phyloP scores from a whole-genome alignment of 176 grass and related monocot genomes.

The Miscanthus lutarioriparius region DNA sequence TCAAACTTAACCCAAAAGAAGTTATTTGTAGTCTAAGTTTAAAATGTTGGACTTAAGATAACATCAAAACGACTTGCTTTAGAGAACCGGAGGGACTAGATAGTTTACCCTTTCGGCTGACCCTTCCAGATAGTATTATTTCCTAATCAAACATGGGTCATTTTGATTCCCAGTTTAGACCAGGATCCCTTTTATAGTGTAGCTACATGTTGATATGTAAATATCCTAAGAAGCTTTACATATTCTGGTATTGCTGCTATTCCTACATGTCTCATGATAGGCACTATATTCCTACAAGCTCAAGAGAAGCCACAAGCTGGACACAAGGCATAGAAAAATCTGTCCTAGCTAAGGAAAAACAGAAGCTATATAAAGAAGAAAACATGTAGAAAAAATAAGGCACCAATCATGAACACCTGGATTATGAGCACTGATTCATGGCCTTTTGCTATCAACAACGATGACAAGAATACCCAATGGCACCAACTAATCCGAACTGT shows the following conservation, averaged over 20 bases:
- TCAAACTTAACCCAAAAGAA: no score
- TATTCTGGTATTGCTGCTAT: background rate
- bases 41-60: no score
- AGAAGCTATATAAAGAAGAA: background rate
- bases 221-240: background rate
- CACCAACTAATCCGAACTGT: background rate
- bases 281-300: background rate
- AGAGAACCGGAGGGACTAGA: no score
- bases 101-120: background rate
- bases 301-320: background rate
- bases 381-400: background rate
- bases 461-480: background rate
- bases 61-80: no score
- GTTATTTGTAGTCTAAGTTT: no score
- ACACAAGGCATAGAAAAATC: background rate
- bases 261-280: background rate
- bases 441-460: background rate
- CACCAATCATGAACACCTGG: constrained; percentile 21
- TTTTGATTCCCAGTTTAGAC: background rate
- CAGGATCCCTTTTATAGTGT: background rate
- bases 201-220: background rate
- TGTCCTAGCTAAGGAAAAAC: background rate
- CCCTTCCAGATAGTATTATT: background rate
- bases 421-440: constrained; percentile 7
- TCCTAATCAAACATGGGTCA: background rate